phyloP scores from a whole-genome alignment of 2,329 filamentous ascomycete species.

The Salinomyces thailandicus region DNA sequence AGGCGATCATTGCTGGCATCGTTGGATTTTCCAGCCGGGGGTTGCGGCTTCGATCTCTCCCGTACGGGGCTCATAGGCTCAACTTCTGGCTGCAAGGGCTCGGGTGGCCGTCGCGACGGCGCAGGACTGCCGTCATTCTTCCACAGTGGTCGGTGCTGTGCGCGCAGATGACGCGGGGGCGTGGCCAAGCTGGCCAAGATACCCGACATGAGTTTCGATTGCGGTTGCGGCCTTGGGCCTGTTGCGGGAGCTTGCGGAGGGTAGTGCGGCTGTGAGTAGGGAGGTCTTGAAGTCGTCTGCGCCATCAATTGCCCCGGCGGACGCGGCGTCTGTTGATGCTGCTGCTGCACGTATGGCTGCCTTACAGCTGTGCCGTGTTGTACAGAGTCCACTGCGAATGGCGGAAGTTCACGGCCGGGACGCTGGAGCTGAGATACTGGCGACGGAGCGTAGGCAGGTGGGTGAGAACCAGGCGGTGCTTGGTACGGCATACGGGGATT shows the following conservation, averaged over 20 bases:
- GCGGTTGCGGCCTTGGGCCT: slow-evolving; percentile 13
- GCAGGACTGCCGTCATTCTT: slow-evolving; percentile 20
- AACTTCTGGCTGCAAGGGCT: slow-evolving; percentile 16
- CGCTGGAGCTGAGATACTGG: slow-evolving; percentile 25
- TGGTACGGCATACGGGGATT: slow-evolving; percentile 21
- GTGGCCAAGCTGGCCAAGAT: slow-evolving; percentile 21
- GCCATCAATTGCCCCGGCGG: slow-evolving; percentile 2
- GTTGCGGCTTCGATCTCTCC: not conserved
- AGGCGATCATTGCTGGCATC: not conserved
- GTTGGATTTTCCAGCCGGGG: too few species aligned
- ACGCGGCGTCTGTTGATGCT: slow-evolving; percentile 8
- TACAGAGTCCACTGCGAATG: slow-evolving; percentile 35
- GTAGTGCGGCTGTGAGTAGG: slow-evolving; percentile 6
- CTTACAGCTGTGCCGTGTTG: slow-evolving; percentile 23
- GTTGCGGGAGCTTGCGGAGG: slow-evolving; percentile 16
- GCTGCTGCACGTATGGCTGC: slow-evolving; percentile 12
- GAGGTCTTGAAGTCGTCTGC: not conserved
- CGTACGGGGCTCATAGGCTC: slow-evolving; percentile 26
- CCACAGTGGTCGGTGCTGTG: slow-evolving; percentile 16
- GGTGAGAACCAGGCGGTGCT: not conserved
- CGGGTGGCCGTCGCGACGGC: slow-evolving; percentile 14
- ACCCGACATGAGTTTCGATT: slow-evolving; percentile 12
- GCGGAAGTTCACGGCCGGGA: slow-evolving; percentile 37
- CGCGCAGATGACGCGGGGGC: slow-evolving; percentile 11
- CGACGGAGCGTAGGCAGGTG: slow-evolving; percentile 15